Conservation (phyloP, 129 eudicot genomes). For the Flaveria bidentis region DNA sequence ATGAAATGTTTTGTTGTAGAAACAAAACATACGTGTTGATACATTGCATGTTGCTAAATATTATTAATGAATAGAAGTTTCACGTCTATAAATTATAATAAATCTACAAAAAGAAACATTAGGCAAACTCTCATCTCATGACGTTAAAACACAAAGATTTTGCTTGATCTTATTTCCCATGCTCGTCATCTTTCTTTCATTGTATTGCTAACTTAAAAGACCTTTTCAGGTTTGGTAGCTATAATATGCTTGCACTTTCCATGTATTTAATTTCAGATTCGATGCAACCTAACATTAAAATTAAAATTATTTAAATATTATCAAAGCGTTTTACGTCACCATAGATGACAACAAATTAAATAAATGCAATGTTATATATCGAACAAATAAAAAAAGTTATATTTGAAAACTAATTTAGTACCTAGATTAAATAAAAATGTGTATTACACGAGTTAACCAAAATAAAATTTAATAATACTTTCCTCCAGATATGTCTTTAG, state of each 20-base stretch:
- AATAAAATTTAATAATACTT: too few species aligned
- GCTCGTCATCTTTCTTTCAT: neutral
- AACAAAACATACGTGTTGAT: too few species aligned
- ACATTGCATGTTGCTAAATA: too few species aligned
- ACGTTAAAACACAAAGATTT: neutral
- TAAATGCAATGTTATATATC: too few species aligned
- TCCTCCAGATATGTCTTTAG: too few species aligned
- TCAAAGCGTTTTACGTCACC: neutral
- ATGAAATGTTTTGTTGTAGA: too few species aligned
- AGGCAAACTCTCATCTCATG: slow-evolving; percentile 5
- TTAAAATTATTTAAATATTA: neutral
- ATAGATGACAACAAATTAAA: neutral
- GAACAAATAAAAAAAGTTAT: too few species aligned
- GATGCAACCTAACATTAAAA: neutral
- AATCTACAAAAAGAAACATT: neutral
- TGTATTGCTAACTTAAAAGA: neutral
- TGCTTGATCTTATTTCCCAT: neutral
- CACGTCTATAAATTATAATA: neutral
- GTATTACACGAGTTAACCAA: too few species aligned
- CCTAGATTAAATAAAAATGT: too few species aligned
- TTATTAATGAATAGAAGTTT: too few species aligned
- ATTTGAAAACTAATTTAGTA: too few species aligned
- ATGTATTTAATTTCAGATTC: neutral
- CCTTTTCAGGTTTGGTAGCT: neutral
- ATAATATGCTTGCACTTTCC: neutral